phyloP scores from a whole-genome alignment of 2,329 filamentous ascomycete species.

The Pseudovirgaria hyperparasitica region DNA sequence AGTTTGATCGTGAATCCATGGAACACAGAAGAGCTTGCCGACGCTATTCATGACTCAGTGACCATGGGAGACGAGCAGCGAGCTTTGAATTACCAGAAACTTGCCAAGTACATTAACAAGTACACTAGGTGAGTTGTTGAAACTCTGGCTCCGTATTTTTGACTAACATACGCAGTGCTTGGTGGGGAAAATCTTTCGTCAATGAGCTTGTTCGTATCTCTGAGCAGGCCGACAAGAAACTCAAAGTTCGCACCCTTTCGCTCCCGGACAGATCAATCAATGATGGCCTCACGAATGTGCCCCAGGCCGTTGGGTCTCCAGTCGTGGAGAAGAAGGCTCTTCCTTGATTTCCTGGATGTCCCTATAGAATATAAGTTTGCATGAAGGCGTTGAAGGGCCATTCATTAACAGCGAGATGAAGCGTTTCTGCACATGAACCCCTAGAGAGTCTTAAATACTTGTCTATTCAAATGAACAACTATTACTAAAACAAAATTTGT shows the following conservation, averaged over 20 bases:
- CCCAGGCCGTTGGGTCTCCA: no score
- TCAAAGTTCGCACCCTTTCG: constrained; percentile 29
- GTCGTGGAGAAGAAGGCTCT: no score
- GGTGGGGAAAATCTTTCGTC: constrained; percentile 93
- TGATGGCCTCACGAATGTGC: no score
- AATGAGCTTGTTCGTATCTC: constrained; percentile 59
- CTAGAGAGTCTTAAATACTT: no score
- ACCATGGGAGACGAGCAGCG: constrained; percentile 89
- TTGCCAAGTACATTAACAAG: constrained; percentile 92
- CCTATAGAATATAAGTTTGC: no score
- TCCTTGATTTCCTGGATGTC: no score
- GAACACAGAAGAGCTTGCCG: constrained; percentile 93
- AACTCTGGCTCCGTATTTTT: not conserved
- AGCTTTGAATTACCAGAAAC: constrained; percentile 74
- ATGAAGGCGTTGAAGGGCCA: no score
- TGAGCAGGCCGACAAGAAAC: constrained; percentile 36
- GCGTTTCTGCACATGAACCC: no score
- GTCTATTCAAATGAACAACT: no score
- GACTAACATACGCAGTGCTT: constrained; percentile 45
- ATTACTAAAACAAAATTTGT: no score
- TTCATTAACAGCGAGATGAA: no score
- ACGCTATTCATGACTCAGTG: constrained; percentile 89
- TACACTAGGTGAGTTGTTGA: constrained; percentile 59
- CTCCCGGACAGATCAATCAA: no score
- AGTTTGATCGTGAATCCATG: constrained; percentile 94